A percentile compares a stretch with the other conserved stretches of the same genome.
phyloP scores from a whole-genome alignment of 805 yeast genomes.

The Ogataea philodendri region DNA sequence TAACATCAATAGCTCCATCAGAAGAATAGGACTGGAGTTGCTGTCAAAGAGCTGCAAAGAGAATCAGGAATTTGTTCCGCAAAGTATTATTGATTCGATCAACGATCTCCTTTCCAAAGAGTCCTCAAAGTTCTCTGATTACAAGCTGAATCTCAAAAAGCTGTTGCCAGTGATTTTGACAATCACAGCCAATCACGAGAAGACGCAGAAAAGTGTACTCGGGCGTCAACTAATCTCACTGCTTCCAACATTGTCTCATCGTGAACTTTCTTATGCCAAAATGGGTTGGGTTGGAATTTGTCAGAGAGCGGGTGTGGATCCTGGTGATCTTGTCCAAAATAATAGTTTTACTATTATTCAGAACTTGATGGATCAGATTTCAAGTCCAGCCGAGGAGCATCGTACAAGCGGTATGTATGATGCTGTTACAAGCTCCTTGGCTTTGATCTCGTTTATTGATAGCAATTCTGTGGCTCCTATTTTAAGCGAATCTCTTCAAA shows the following conservation, averaged over 20 bases:
- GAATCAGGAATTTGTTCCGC: constrained; percentile 42
- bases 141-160: constrained; percentile 26
- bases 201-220: constrained; percentile 25
- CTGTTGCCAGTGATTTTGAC: constrained; percentile 38
- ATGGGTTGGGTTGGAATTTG: constrained; percentile 79
- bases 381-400: constrained; percentile 19
- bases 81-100: constrained; percentile 44
- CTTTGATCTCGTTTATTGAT: constrained; percentile 54
- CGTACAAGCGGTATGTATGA: constrained; percentile 46
- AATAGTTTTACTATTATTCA: constrained; percentile 29
- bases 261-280: constrained; percentile 33
- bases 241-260: constrained; percentile 46
- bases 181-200: constrained; percentile 34
- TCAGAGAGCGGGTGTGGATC: constrained; percentile 58
- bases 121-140: constrained; percentile 18
- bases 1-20: constrained; percentile 34
- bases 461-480: constrained; percentile 57
- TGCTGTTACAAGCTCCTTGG: constrained; percentile 50
- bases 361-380: constrained; percentile 18
- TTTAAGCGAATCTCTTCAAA: constrained; percentile 41
- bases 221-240: constrained; percentile 37
- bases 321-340: constrained; percentile 50
- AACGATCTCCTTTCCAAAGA: constrained; percentile 28
- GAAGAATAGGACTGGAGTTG: constrained; percentile 35
- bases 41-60: constrained; percentile 33